Percentiles rank a stretch among this genome's conserved stretches.
Evolutionary conservation across 2,329 filamentous ascomycete species (phyloP).

Genomic region (Beauveria rudraprayagi): DNA sequence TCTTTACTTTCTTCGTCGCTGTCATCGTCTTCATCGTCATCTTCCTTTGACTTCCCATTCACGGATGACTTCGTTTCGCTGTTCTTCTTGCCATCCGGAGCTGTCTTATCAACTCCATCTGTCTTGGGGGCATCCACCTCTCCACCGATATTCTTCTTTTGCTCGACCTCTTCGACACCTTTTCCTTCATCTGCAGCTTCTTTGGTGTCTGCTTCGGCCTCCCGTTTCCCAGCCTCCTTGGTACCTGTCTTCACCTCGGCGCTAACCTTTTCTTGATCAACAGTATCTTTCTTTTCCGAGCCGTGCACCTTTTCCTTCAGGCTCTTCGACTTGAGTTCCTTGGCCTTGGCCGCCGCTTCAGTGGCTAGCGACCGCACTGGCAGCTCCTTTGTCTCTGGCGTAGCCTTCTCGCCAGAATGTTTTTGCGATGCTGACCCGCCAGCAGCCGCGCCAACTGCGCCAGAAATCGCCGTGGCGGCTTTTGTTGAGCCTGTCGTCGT

Average conservation of each 20-base stretch:
- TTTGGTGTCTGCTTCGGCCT: constrained; percentile 14
- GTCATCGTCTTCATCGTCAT: background rate
- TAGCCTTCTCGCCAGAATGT: constrained; percentile 14
- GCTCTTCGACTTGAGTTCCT: constrained; percentile 47
- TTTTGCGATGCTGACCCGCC: constrained; percentile 18
- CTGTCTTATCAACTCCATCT: background rate
- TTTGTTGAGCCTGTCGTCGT: constrained; percentile 18
- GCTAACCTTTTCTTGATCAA: background rate
- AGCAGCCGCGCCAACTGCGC: constrained; percentile 19
- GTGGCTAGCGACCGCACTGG: constrained; percentile 51
- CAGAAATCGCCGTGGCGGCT: constrained; percentile 19
- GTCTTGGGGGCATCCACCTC: constrained; percentile 7
- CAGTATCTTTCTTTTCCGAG: constrained; percentile 23
- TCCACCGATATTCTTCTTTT: constrained; percentile 1
- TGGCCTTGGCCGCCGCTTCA: constrained; percentile 58
- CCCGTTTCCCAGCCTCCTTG: constrained; percentile 10
- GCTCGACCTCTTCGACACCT: constrained; percentile 19
- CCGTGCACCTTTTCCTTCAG: constrained; percentile 49
- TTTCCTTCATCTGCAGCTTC: constrained; percentile 21
- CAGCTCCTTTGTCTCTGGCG: constrained; percentile 25
- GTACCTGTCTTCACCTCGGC: background rate
- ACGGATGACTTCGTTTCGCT: background rate
- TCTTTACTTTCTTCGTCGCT: constrained; percentile 3
- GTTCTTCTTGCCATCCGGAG: no score
- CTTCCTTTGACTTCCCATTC: background rate